Evolutionary conservation across 2,329 filamentous ascomycete genomes (phyloP), one percentile per base, ranked within the genome.

Genomic region (Verticillium longisporum): DNA sequence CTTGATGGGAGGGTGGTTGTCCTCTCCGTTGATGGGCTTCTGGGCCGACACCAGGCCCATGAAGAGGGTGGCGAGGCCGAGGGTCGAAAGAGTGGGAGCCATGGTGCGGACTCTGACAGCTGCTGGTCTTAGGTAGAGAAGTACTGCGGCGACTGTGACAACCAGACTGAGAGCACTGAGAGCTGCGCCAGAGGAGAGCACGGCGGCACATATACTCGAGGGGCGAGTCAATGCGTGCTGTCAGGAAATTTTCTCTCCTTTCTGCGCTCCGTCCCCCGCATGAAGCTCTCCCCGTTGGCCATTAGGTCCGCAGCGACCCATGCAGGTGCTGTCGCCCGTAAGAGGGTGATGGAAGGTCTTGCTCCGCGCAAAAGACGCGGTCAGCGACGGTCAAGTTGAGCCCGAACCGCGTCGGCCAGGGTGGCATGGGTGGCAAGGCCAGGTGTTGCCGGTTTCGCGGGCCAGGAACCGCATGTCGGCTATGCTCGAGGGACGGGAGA

Each of bases 1-100:
- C 3, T 73, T 76, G 58, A 85, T 69, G 66, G 75, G 75, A 36
- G 82, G 82, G 60, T 84, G 82, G 31, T 75, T 73, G 66, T 84
- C 81, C 5, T 75, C 71, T 10, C 67, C 70, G 31, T 69, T 70
- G 62, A 75, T 73, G n/a, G 74, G 72, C n/a, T 71, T 72, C 64
- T 79, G 77, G 5, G 72, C 75, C 53, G 69, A 60, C n/a, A 66
- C 65, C n/a, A 73, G 63, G 21, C 68, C 65, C 33, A 67, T 57
- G 54, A 72, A 60, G 57, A 71, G 59, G 58, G 67, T 31, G 18
- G 45, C 59, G 33, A 67, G 60, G 41, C 62, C 60, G n/a, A 64
- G 14, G 33, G 57, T 31, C 14, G 59, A 38, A 37, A 62, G 14
- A 15, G 38, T n/a, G n/a, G 57, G 59, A 15, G 62, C 58, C 64